Evolutionary conservation across 2,329 filamentous ascomycete species (phyloP), one percentile per base, ranked within the genome.

Genomic region (Neonectria ditissima): DNA sequence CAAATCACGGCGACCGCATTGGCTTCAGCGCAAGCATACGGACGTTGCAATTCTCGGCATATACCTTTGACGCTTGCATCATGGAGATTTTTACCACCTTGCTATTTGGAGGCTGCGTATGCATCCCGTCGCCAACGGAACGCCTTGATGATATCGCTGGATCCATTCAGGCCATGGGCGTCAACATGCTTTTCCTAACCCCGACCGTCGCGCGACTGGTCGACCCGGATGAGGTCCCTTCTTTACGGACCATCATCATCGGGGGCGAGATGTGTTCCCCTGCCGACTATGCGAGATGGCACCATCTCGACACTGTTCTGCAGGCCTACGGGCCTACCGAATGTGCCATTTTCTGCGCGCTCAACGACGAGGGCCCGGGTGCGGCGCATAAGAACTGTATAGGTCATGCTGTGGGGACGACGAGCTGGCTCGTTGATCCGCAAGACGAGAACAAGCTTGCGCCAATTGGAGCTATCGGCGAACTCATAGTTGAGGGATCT

Each of bases 401-500:
- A 16, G 59, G 59, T 13, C 47, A 50, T 4, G 48, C 48, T 11
- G 37, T 59, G 22, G 57, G 57, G 10, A 45, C 37, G 8, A 28
- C 37, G 5, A 54, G 57, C n/a, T 59, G 57, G 57, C 32, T 59
- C 30, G 50, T 54, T n/a, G 57, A 59, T 22, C 47, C 50, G 1
- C 39, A 43, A 11, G 37, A 59, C 10, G 48, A 52, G 5, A 66
- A 69, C 9, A 66, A 61, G 3, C 65, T 73, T 11, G 69, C 73
- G 1, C 70, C 73, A 3, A 24, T 69, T 3, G 72, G 72, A n/a
- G 66, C 70, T 1, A 41, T 74, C 4, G 73, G 73, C 0, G 73
- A 75, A 47, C 68, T 75, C 5, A 39, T 74, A 2, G 65, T 75
- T 4, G 69, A 68, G 1, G 67, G 72, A 0, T 65, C 69, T 50